Base-by-base conservation (phyloP, 169 alveolate genomes). In the Gregarina niphandrodes region DNA sequence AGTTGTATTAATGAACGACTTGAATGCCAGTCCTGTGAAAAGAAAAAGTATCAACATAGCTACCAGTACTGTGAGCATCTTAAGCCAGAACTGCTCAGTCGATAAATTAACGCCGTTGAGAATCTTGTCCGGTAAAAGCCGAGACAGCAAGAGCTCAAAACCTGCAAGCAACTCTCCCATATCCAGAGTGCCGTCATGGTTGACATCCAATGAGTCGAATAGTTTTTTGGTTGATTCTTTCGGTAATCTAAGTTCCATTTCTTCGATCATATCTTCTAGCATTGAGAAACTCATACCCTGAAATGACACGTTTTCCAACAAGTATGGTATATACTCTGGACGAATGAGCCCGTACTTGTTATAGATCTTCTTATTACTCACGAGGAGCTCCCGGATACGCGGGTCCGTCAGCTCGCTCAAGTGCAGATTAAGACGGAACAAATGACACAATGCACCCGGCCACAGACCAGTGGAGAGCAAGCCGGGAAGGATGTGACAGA, bases 201-300 rank as follows among this genome's bases (percentile, higher is more conserved):
- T 59, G 34, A 59, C 29, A 26, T 59, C 70, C 70, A 59, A 52
- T 4, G 53, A 45, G 11, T 59, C 70, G 29, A 59, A 59, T 65
- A 59, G 51, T 37, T 65, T 51, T 26, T 59, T 59, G 35, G 53
- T 55, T 18, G 51, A 59, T 31, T 58, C 49, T 18, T 53, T 65
- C 12, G 70, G 70, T 20, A 59, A 38, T 23, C 40, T 40, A 11
- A 59, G 39, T 19, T 65, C 42, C 70, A 59, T 59, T 40, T 59
- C 53, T 15, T 53, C 50, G 23, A 59, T 30, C 11, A 59, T 31
- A n/a, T 59, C 70, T 21, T 65, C 50, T 16, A 59, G 49, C 50
- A 59, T 41, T 4, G 51, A 43, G 35, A 59, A 59, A 12, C 51
- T 37, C 44, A 59, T 37, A n/a, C 70, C 70, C 20, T 53, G 52